Conservation (phyloP, 2,329 filamentous ascomycete species). For the Xylaria sp. region DNA sequence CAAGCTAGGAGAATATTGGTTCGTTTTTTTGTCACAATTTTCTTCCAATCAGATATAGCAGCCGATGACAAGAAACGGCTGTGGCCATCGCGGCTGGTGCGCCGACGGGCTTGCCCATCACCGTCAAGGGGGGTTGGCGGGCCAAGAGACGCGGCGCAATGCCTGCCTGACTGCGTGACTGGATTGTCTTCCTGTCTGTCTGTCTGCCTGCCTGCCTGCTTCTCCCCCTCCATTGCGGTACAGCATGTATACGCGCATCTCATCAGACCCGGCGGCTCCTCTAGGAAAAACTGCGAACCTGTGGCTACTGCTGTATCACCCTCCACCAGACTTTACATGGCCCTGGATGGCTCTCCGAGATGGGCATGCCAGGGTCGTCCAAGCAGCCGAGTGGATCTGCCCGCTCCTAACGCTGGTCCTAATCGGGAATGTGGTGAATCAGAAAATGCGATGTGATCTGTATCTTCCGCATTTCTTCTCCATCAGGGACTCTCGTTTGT, state of each 20-base stretch:
- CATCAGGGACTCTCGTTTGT: constrained; percentile 39
- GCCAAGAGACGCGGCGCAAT: constrained; percentile 29
- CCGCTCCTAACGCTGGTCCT: constrained; percentile 47
- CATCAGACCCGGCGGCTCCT: constrained; percentile 28
- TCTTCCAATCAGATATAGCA: constrained; percentile 43
- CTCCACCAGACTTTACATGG: constrained; percentile 42
- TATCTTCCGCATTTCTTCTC: constrained; percentile 43
- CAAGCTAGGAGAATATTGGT: constrained; percentile 42
- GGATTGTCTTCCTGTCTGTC: neutral
- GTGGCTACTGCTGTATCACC: constrained; percentile 45
- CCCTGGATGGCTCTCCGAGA: constrained; percentile 41
- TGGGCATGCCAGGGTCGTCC: constrained; percentile 45
- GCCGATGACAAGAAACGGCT: constrained; percentile 38
- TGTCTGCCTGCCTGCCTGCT: constrained; percentile 5
- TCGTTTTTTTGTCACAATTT: constrained; percentile 44
- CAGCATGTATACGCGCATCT: constrained; percentile 26
- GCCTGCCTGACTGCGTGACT: constrained; percentile 3
- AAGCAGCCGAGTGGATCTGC: constrained; percentile 45
- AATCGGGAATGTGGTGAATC: constrained; percentile 51
- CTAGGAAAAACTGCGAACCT: constrained; percentile 37
- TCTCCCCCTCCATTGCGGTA: constrained; percentile 12
- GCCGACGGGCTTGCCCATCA: constrained; percentile 36
- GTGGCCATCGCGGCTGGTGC: constrained; percentile 44
- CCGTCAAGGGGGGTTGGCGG: neutral
- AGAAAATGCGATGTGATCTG: constrained; percentile 42